phyloP scores from a whole-genome alignment of 2,329 filamentous ascomycete genomes.

The Coniosporium tulheliwenetii region DNA sequence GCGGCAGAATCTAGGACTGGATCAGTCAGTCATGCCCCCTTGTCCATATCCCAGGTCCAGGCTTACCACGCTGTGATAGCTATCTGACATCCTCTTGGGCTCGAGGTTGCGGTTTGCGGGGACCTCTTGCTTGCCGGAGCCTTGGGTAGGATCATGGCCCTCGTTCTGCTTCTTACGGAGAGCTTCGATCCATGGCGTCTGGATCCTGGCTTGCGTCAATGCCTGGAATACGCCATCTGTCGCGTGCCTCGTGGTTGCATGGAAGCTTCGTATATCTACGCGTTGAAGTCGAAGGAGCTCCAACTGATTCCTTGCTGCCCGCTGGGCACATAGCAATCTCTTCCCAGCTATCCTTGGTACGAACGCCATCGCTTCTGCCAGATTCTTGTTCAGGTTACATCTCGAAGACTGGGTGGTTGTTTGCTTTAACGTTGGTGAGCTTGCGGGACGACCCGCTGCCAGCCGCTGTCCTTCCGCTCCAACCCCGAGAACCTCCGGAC shows the following conservation, averaged over 20 bases:
- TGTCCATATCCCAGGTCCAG: background rate
- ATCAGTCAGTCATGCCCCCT: conserved; percentile 11
- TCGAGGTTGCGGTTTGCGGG: conserved; percentile 38
- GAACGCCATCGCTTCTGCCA: background rate
- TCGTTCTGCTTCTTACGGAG: conserved; percentile 35
- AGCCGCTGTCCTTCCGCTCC: too few relatives aligned
- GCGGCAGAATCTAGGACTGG: conserved; percentile 41
- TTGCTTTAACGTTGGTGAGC: too few relatives aligned
- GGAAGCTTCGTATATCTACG: conserved; percentile 9
- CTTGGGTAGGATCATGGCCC: conserved; percentile 13
- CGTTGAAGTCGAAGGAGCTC: background rate
- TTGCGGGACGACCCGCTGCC: too few relatives aligned
- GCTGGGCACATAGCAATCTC: background rate
- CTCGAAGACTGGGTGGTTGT: too few relatives aligned
- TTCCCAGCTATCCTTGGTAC: background rate
- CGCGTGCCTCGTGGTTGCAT: conserved; percentile 9
- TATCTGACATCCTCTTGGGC: conserved; percentile 56
- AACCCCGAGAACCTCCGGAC: too few relatives aligned
- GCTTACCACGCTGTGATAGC: conserved; percentile 50
- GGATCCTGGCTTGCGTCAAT: conserved; percentile 42
- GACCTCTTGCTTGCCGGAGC: conserved; percentile 17
- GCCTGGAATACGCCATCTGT: conserved; percentile 47
- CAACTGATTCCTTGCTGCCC: background rate
- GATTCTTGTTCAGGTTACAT: too few relatives aligned
- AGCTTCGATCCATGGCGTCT: conserved; percentile 55